These are phyloP conservation scores for Suillus bovinus DNA, from an alignment of 768 basidiomycete species.

Conservation along the genomic window DNA sequence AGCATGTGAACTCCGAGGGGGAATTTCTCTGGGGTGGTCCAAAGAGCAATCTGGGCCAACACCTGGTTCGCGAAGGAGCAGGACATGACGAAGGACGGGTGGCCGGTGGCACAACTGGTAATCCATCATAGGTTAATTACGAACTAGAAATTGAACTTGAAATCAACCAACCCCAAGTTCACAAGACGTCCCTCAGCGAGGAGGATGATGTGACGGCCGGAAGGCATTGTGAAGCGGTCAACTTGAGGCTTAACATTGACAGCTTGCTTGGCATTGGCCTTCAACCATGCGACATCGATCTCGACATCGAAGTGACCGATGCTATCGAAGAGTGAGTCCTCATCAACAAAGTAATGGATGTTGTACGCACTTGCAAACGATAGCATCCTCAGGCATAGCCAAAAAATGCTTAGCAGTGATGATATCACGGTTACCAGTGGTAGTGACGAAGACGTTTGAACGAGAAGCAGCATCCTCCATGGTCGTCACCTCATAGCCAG, in stretches of 20 bases:
- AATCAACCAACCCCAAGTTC: constrained; percentile 78
- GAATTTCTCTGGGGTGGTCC: constrained; percentile 91
- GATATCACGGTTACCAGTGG: constrained; percentile 98
- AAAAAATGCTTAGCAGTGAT: constrained; percentile 90
- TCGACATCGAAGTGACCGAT: constrained; percentile 88
- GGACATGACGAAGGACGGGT: constrained; percentile 99
- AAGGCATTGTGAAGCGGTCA: constrained; percentile 92
- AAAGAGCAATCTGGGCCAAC: constrained; percentile 96
- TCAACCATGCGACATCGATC: constrained; percentile 98
- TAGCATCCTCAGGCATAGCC: constrained; percentile 97
- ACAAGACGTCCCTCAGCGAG: constrained; percentile 99
- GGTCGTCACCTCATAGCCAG: constrained; percentile 96
- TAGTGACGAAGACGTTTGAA: constrained; percentile 93
- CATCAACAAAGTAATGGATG: constrained; percentile 4
- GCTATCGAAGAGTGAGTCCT: constrained; percentile 38
- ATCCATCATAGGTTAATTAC: constrained; percentile 13
- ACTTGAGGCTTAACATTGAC: constrained; percentile 99
- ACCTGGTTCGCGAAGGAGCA: constrained; percentile 99
- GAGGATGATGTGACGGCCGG: constrained; percentile 93
- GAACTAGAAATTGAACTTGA: background rate
- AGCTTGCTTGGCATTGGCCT: constrained; percentile 80
- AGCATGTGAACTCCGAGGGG: constrained; percentile 97
- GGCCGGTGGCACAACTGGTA: constrained; percentile 88
- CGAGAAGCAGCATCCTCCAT: constrained; percentile 97
- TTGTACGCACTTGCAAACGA: constrained; percentile 88